Conservation (phyloP, 352 stramenopile genomes). For the Globisporangium echinulatum region DNA sequence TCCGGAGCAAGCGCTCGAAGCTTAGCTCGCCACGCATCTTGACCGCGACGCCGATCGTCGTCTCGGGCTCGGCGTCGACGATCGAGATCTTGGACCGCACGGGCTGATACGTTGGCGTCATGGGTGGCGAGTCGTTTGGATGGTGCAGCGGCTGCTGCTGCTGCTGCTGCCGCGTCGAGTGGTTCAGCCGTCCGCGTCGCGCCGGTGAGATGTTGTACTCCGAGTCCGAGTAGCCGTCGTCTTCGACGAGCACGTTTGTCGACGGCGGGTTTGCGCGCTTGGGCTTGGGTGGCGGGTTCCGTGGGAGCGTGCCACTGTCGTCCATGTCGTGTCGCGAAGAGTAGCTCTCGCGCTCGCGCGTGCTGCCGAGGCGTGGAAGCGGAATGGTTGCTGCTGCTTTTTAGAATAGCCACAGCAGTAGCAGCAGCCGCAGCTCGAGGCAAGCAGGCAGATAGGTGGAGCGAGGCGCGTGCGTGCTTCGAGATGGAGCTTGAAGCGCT, state of each 20-base stretch:
- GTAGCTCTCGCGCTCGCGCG: constrained; percentile 8
- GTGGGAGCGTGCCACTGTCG: constrained; percentile 29
- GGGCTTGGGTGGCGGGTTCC: constrained; percentile 64
- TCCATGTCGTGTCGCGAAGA: constrained; percentile 35
- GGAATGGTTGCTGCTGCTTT: constrained; percentile 12
- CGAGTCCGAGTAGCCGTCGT: constrained; percentile 58
- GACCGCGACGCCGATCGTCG: constrained; percentile 71
- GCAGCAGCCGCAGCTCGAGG: too few relatives aligned
- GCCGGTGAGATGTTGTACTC: constrained; percentile 55
- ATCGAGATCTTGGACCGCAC: constrained; percentile 55
- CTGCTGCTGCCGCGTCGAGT: constrained; percentile 9
- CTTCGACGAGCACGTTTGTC: constrained; percentile 27
- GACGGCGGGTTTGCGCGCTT: constrained; percentile 49
- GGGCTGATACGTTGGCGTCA: constrained; percentile 54
- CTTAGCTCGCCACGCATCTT: constrained; percentile 89
- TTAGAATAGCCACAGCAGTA: background rate
- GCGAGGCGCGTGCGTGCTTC: too few relatives aligned
- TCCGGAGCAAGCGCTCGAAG: constrained; percentile 84
- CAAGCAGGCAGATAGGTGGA: too few relatives aligned
- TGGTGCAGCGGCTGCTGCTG: constrained; percentile 34
- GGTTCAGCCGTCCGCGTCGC: constrained; percentile 50
- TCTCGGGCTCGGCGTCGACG: constrained; percentile 72
- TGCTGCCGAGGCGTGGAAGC: constrained; percentile 11
- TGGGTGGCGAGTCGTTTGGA: constrained; percentile 47
- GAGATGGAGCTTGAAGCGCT: too few relatives aligned